These are phyloP conservation scores for Salinomyces thailandicus DNA, from an alignment of 2,329 filamentous ascomycete genomes.

Conservation along the genomic window DNA sequence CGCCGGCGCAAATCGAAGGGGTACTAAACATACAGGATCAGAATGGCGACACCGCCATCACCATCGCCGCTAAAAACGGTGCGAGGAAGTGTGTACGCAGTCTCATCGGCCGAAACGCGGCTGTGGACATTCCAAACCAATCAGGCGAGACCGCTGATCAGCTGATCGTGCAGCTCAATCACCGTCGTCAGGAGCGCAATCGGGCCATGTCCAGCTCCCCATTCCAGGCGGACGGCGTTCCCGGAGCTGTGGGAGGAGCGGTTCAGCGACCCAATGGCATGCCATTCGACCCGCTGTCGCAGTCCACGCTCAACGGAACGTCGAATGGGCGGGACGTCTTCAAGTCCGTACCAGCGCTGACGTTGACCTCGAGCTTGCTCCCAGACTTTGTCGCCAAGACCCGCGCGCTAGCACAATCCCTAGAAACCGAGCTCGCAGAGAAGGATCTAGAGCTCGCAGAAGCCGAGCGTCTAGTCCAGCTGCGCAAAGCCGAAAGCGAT, in stretches of 20 bases:
- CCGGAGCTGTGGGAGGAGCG: constrained; percentile 14
- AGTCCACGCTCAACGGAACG: constrained; percentile 9
- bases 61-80: constrained; percentile 74
- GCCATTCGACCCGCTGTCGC: constrained; percentile 15
- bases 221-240: constrained; percentile 25
- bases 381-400: constrained; percentile 41
- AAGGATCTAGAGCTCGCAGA: constrained; percentile 48
- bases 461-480: constrained; percentile 39
- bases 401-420: constrained; percentile 37
- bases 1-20: constrained; percentile 64
- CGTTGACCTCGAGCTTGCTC: constrained; percentile 55
- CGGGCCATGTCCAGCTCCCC: constrained; percentile 64
- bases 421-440: constrained; percentile 65
- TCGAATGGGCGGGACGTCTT: constrained; percentile 15
- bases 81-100: constrained; percentile 64
- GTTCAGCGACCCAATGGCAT: constrained; percentile 18
- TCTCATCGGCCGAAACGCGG: constrained; percentile 66
- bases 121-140: constrained; percentile 70
- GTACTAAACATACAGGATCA: constrained; percentile 74
- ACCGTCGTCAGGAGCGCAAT: constrained; percentile 49
- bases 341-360: constrained; percentile 38
- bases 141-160: constrained; percentile 77
- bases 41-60: constrained; percentile 83
- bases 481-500: constrained; percentile 58
- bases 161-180: constrained; percentile 65